phyloP scores from a whole-genome alignment of 163 green algal species.

The Prototheca cutis region DNA sequence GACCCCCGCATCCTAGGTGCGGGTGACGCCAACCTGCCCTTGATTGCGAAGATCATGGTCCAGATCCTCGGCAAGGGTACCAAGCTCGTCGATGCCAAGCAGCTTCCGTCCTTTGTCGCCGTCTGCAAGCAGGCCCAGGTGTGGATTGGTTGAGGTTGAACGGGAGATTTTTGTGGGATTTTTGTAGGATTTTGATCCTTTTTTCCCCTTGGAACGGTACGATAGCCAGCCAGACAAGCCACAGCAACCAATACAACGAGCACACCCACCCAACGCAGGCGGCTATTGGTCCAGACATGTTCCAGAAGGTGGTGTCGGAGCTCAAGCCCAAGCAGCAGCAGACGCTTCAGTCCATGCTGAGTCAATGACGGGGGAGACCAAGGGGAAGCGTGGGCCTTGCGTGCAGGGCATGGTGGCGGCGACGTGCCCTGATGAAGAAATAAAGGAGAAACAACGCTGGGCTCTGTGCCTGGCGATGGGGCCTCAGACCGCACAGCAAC shows the following conservation, averaged over 20 bases:
- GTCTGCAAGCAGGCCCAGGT: conserved; percentile 53
- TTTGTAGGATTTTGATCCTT: too few relatives aligned
- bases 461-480: too few relatives aligned
- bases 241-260: background rate
- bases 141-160: too few relatives aligned
- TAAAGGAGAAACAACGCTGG: too few relatives aligned
- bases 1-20: conserved; percentile 33
- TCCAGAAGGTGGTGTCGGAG: conserved; percentile 23
- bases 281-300: conserved; percentile 19
- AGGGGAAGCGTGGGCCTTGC: too few relatives aligned
- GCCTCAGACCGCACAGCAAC: too few relatives aligned
- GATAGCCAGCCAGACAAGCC: too few relatives aligned
- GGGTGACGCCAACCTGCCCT: conserved; percentile 34
- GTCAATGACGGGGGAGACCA: background rate
- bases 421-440: too few relatives aligned
- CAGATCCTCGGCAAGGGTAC: conserved; percentile 50
- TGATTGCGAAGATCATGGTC: conserved; percentile 50
- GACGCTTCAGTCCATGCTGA: conserved; percentile 16
- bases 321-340: conserved; percentile 43
- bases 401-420: too few relatives aligned
- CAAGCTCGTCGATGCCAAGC: conserved; percentile 40
- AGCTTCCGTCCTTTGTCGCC: conserved; percentile 31
- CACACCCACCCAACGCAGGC: conserved; percentile 4
- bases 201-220: too few relatives aligned
- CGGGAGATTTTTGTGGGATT: too few relatives aligned